These are phyloP conservation scores for Pycnococcus provasolii DNA, from an alignment of 139 green algal species.

Conservation along the genomic window DNA sequence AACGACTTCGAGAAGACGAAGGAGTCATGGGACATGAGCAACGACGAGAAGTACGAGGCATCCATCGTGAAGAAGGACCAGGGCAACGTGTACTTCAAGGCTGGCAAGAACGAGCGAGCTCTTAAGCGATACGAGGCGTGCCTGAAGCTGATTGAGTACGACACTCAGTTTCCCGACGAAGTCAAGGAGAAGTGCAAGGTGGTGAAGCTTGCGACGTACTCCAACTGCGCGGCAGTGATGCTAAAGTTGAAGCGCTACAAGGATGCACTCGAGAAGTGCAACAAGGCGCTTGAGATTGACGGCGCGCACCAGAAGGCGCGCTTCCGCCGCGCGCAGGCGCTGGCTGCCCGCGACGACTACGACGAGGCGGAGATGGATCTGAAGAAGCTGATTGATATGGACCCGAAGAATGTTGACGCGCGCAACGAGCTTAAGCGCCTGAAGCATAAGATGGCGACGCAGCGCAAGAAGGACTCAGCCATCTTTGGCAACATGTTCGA, in stretches of 20 bases:
- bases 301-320: conserved; percentile 83
- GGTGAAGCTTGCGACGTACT: conserved; percentile 53
- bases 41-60: conserved; percentile 68
- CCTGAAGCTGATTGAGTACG: conserved; percentile 45
- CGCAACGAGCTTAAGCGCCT: conserved; percentile 32
- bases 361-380: conserved; percentile 40
- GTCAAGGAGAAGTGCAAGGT: conserved; percentile 39
- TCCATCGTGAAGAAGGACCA: conserved; percentile 64
- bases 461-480: conserved; percentile 51
- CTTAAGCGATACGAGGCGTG: conserved; percentile 54
- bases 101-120: conserved; percentile 51
- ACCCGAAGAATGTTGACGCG: conserved; percentile 48
- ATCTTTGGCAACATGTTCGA: conserved; percentile 58
- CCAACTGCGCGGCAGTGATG: conserved; percentile 75
- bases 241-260: conserved; percentile 59
- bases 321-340: conserved; percentile 72
- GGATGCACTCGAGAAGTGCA: conserved; percentile 43
- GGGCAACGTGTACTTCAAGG: conserved; percentile 83
- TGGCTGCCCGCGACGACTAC: conserved; percentile 40
- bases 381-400: conserved; percentile 45
- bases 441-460: conserved; percentile 29
- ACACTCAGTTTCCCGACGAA: conserved; percentile 36
- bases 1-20: conserved; percentile 53
- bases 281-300: conserved; percentile 74
- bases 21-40: conserved; percentile 78